Conservation (phyloP, 768 basidiomycete genomes). For the Lyophyllum decastes region DNA sequence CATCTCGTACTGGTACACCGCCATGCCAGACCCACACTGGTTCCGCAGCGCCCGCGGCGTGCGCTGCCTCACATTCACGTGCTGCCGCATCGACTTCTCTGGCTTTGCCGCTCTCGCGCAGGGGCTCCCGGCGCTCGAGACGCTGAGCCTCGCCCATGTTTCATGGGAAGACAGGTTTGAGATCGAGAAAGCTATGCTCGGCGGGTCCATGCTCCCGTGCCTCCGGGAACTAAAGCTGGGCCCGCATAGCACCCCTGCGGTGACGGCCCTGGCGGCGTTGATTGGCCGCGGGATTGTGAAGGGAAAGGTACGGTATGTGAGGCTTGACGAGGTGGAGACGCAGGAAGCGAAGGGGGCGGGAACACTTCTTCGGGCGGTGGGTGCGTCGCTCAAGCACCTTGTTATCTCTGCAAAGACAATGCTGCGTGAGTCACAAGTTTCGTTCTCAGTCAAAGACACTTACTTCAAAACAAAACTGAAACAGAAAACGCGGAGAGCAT, state of each 20-base stretch:
- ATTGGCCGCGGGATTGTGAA: slow-evolving; percentile 1
- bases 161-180: slow-evolving; percentile 8
- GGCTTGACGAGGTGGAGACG: slow-evolving; percentile 5
- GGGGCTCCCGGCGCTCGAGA: slow-evolving; percentile 4
- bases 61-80: neutral
- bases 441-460: neutral
- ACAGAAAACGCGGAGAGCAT: neutral
- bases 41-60: slow-evolving; percentile 4
- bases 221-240: slow-evolving; percentile 10
- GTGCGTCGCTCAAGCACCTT: slow-evolving; percentile 3
- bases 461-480: neutral
- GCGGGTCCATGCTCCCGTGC: neutral
- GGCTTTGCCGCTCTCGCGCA: slow-evolving; percentile 3
- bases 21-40: slow-evolving; percentile 8
- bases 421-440: slow-evolving; percentile 4
- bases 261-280: slow-evolving; percentile 6
- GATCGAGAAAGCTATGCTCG: neutral
- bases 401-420: slow-evolving; percentile 10
- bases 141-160: slow-evolving; percentile 4
- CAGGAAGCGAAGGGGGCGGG: slow-evolving; percentile 1
- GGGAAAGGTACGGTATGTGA: slow-evolving; percentile 2
- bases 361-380: slow-evolving; percentile 2
- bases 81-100: slow-evolving; percentile 4
- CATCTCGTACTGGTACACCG: neutral
- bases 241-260: neutral